Evolutionary conservation across 768 basidiomycete genomes (phyloP), one percentile per base, ranked within the genome.

Genomic region (Lactarius hatsudake): DNA sequence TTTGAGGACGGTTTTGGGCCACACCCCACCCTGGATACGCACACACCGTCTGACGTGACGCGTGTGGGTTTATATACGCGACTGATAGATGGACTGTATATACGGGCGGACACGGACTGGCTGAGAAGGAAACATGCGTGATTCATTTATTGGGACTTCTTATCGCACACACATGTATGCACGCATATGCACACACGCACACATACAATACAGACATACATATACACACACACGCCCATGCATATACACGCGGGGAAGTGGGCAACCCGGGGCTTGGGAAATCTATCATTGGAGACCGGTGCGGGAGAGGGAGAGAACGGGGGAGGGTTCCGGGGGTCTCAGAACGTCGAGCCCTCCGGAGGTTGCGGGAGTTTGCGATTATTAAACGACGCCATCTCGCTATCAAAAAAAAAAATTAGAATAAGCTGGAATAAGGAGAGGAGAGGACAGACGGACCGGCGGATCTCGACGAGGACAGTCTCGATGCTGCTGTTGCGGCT

Each of bases 341-440:
- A 89, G 78, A 92, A 93, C 55, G 74, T 84, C 68, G 83, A 87
- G 69, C 94, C 94, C 75, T 99, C 97, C 20, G 90, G 86, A 3
- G 97, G 97, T 78, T 99, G 97, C 40, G 94, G 92, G 43, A 96
- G 83, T 80, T 98, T 98, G 72, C 94, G 82, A 77, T 98, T 99
- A 68, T 85, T 85, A 74, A 91, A 87, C 58, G 91, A 86, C 2
- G 89, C 94, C 97, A 99, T 98, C 77, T 97, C 95, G 80, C 96
- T 98, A 71, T 12, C 17, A 48, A 45, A 17, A 36, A 59, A 68
- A 0, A 48, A 36, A 59, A 23, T 12, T 36, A 36, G 2, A 36
- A 36, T 36, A 36, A 36, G 34, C 10, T 8, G 36, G 10, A 36
- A 36, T 36, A 36, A 1, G 36, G 12, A 1, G 10, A n/a, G 59